Conservation (phyloP, 2,329 filamentous ascomycete genomes). For the Colletotrichum plurivorum region DNA sequence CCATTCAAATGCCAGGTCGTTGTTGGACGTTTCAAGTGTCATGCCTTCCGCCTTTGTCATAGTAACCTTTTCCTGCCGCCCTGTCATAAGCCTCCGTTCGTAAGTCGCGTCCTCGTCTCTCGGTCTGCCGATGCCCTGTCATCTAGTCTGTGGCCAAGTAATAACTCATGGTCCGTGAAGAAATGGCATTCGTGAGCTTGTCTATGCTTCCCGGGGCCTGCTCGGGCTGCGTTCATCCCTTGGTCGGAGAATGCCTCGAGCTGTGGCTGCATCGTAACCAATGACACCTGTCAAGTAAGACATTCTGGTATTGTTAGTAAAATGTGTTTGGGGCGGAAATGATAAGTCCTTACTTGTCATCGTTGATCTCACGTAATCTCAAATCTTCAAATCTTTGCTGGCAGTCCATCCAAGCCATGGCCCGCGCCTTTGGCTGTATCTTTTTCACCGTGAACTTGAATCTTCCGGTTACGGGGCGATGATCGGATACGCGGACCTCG, state of each 20-base stretch:
- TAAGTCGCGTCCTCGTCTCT: slow-evolving; percentile 15
- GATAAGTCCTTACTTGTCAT: slow-evolving; percentile 79
- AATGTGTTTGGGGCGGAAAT: background rate
- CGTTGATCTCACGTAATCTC: slow-evolving; percentile 75
- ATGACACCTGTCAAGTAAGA: slow-evolving; percentile 40
- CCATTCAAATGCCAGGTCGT: slow-evolving; percentile 38
- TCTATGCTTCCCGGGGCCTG: slow-evolving; percentile 15
- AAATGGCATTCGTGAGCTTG: background rate
- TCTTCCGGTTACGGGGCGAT: slow-evolving; percentile 88
- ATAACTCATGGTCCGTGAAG: slow-evolving; percentile 1
- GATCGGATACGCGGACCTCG: slow-evolving; percentile 92
- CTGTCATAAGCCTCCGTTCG: slow-evolving; percentile 23
- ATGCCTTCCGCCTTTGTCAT: slow-evolving; percentile 33
- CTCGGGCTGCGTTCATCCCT: slow-evolving; percentile 32
- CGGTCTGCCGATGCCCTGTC: slow-evolving; percentile 5
- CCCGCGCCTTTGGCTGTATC: slow-evolving; percentile 77
- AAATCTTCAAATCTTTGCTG: slow-evolving; percentile 82
- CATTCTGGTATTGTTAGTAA: slow-evolving; percentile 29
- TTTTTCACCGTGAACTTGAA: slow-evolving; percentile 90
- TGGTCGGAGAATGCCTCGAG: slow-evolving; percentile 35
- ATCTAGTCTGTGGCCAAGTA: slow-evolving; percentile 14
- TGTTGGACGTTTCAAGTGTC: slow-evolving; percentile 35
- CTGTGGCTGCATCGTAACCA: slow-evolving; percentile 41
- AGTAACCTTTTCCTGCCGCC: slow-evolving; percentile 24
- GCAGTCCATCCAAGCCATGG: slow-evolving; percentile 78